Evolutionary conservation across 257 asterid genomes (phyloP), one percentile per base, ranked within the genome.

Genomic region (Cordia subcordata): DNA sequence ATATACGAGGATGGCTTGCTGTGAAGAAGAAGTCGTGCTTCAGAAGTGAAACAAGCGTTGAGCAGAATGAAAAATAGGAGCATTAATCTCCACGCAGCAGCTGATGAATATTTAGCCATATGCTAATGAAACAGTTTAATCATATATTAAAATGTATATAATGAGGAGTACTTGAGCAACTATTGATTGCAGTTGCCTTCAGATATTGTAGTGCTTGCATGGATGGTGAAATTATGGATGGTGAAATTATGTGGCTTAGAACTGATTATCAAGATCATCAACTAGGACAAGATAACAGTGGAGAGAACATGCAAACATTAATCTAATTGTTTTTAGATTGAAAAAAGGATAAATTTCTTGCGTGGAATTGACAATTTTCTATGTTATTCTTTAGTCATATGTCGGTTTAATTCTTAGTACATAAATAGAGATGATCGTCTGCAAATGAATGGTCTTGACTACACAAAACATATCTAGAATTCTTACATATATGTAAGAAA

Each of bases 221-320:
- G 79, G 72, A 75, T 64, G 62, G 47, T 42, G 10, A 51, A 56
- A 62, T 67, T 74, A 39, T 39, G n/a, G n/a, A 51, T 3, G 53
- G 57, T 72, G 75, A 77, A 75, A n/a, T n/a, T 82, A 82, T 70
- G 67, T 42, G 70, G 70, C 37, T 56, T 3, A 42, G 8, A 42
- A 11, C 4, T 42, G 15, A 42, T 12, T 39, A 17, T n/a, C n/a
- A n/a, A n/a, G n/a, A n/a, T n/a, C n/a, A n/a, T n/a, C 8, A 5
- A 11, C 38, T 22, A 61, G 57, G 51, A 33, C 51, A 49, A 61
- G 44, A 49, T 49, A 65, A 53, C 59, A 85, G 89, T 85, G 90
- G 94, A 58, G 58, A 13, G 57, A 75, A 69, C 75, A 79, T 78
- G 90, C 38, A 49, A n/a, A 22, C n/a, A 60, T 49, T n/a, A n/a